Base-by-base conservation (phyloP, 306 rosid species). In the Hylodesmum podocarpum region DNA sequence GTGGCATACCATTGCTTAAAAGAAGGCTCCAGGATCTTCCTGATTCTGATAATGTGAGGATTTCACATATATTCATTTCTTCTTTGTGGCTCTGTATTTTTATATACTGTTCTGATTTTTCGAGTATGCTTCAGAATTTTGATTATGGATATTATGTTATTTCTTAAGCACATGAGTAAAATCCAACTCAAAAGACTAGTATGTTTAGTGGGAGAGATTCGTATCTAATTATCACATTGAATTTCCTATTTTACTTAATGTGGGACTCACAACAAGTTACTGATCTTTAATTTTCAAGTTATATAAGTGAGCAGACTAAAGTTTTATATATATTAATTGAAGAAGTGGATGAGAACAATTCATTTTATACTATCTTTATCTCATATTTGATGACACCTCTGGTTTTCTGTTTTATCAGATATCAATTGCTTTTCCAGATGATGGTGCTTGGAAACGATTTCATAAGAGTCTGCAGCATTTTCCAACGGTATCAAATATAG, bases 381-480 rank as follows among this genome's bases (percentile, higher is more conserved):
- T 75, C 51, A 51, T 49, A 36, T 85, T 37, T 31, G 34, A 9
- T 44, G 40, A 37, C 63, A 46, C 27, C 61, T 73, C 8, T 77
- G 77, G 9, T 31, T 29, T 73, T 78, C 46, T 44, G 51, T 41
- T 31, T 53, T 69, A 68, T 49, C 90, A 95, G 99, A 87, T 95
- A 78, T 76, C 99, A 51, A 83, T 95, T 81, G 93, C 96, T 70
- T 95, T 95, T 89, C 99, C 99, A 9, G 99, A 95, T 76, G 99
- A 95, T 71, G 99, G 99, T 61, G 97, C 99, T 16, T 95, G 97
- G 97, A 95, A 95, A 83, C 85, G 99, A 85, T 95, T 95, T 84
- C 94, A 95, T 80, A 92, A 83, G 77, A 97, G 88, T 86, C 89
- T 95, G 33, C 97, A 92, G 79, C 97, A 95, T 87, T 95, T 92